Percentiles rank a stretch among this genome's conserved stretches.
Conservation (phyloP, 2,329 filamentous ascomycete genomes). For the Colletotrichum sublineola region DNA sequence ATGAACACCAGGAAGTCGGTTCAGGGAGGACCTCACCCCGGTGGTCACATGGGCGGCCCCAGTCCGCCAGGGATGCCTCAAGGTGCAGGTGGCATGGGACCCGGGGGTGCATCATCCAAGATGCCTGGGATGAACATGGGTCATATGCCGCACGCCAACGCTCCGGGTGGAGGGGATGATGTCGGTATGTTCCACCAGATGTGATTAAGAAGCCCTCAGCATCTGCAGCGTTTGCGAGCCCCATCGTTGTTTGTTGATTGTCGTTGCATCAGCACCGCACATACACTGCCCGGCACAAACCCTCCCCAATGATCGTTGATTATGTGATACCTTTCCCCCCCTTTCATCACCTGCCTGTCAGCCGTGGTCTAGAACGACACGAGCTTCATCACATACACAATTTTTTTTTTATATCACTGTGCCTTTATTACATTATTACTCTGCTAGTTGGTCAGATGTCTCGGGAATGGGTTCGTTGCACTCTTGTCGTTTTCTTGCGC, state of each 20-base stretch:
- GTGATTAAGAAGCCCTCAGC: slow-evolving; percentile 66
- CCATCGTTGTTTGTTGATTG: slow-evolving; percentile 43
- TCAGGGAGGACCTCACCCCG: slow-evolving; percentile 68
- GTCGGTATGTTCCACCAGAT: slow-evolving; percentile 99
- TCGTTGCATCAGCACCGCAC: slow-evolving; percentile 44
- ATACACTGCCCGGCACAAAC: slow-evolving; percentile 42
- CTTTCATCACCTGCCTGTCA: slow-evolving; percentile 37
- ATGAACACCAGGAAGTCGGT: slow-evolving; percentile 87
- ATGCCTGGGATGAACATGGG: slow-evolving; percentile 79
- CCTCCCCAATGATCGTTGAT: slow-evolving; percentile 42
- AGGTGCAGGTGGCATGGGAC: slow-evolving; percentile 72
- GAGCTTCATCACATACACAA: slow-evolving; percentile 39
- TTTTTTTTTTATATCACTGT: slow-evolving; percentile 38
- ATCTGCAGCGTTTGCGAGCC: slow-evolving; percentile 55
- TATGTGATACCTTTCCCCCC: slow-evolving; percentile 51
- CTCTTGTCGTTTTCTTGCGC: slow-evolving; percentile 42
- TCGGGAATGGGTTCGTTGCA: slow-evolving; percentile 52
- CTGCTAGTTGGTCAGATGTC: slow-evolving; percentile 42
- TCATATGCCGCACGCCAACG: slow-evolving; percentile 78
- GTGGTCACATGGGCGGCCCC: slow-evolving; percentile 76
- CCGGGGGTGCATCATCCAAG: slow-evolving; percentile 67
- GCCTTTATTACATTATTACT: slow-evolving; percentile 41
- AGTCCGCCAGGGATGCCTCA: slow-evolving; percentile 74
- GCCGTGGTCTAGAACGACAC: slow-evolving; percentile 41
- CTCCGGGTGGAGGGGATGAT: slow-evolving; percentile 80